A percentile compares a stretch with the other conserved stretches of the same genome.
phyloP scores from a whole-genome alignment of 257 asterid genomes.

The Jaltomata sinuosa region DNA sequence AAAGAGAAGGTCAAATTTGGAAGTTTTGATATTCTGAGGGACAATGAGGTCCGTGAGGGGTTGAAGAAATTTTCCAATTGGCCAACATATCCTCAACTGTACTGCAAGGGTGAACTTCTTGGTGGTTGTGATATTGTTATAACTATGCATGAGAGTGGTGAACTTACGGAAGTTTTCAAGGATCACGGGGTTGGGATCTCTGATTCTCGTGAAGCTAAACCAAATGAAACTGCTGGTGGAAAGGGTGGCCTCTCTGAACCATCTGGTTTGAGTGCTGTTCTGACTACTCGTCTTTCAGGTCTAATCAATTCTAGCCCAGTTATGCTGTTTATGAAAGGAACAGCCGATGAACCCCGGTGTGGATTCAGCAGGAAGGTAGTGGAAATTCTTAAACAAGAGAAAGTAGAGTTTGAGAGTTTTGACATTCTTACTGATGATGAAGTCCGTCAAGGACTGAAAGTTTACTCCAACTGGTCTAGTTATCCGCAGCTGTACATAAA shows the following conservation, averaged over 20 bases:
- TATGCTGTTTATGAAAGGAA: slow-evolving; percentile 91
- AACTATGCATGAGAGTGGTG: slow-evolving; percentile 89
- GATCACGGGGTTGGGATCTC: slow-evolving; percentile 44
- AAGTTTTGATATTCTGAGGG: slow-evolving; percentile 76
- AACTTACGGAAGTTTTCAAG: slow-evolving; percentile 57
- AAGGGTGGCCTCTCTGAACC: slow-evolving; percentile 45
- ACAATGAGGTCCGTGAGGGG: slow-evolving; percentile 79
- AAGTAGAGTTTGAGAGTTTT: slow-evolving; percentile 57
- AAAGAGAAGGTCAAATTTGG: slow-evolving; percentile 75
- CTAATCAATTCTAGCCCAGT: slow-evolving; percentile 56
- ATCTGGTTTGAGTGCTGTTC: slow-evolving; percentile 54
- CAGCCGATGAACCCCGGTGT: slow-evolving; percentile 70
- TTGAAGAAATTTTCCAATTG: slow-evolving; percentile 83
- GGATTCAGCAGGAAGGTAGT: slow-evolving; percentile 94
- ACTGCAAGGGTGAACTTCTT: slow-evolving; percentile 92
- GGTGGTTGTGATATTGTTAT: slow-evolving; percentile 85
- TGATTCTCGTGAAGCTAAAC: slow-evolving; percentile 26
- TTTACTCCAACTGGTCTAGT: slow-evolving; percentile 93
- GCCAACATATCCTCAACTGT: slow-evolving; percentile 97
- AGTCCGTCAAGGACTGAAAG: slow-evolving; percentile 95
- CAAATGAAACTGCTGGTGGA: slow-evolving; percentile 23
- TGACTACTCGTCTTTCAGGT: slow-evolving; percentile 41
- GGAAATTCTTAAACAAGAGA: slow-evolving; percentile 73
- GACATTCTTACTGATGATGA: slow-evolving; percentile 82
- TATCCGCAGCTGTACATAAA: slow-evolving; percentile 87